Percentiles rank a stretch among this genome's conserved stretches.
phyloP scores from a whole-genome alignment of 78 protist genomes.

The Pigoraptor vietnamica region DNA sequence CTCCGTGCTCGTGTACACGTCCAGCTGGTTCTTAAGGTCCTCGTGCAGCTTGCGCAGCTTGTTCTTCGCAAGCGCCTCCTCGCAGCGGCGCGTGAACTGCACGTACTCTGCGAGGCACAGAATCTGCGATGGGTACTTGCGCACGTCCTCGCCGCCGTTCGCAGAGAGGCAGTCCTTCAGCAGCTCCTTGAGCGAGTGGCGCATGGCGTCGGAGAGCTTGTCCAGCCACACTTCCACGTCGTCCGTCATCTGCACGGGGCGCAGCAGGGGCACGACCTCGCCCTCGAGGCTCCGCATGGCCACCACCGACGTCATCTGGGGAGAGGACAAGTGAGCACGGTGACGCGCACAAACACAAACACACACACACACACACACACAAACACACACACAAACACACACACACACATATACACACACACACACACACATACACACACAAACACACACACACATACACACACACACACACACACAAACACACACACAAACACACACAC shows the following conservation, averaged over 20 bases:
- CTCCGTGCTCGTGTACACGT: neutral
- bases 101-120: constrained; percentile 56
- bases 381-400: neutral
- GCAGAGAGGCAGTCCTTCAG: constrained; percentile 12
- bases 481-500: neutral
- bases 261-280: constrained; percentile 50
- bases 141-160: neutral
- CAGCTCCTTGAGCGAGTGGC: constrained; percentile 16
- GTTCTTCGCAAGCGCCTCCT: constrained; percentile 34
- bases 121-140: constrained; percentile 55
- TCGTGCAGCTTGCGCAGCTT: neutral
- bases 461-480: neutral
- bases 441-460: neutral
- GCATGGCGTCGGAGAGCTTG: constrained; percentile 34
- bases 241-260: constrained; percentile 43
- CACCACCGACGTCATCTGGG: neutral
- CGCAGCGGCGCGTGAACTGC: constrained; percentile 34
- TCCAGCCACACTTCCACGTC: constrained; percentile 68
- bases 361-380: neutral
- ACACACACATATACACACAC: neutral
- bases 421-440: neutral
- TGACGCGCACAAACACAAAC: neutral
- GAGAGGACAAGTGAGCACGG: neutral
- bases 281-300: constrained; percentile 45
- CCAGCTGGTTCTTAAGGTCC: neutral